Conservation (phyloP, 2,329 filamentous ascomycete genomes). For the Stemphylium beticola region DNA sequence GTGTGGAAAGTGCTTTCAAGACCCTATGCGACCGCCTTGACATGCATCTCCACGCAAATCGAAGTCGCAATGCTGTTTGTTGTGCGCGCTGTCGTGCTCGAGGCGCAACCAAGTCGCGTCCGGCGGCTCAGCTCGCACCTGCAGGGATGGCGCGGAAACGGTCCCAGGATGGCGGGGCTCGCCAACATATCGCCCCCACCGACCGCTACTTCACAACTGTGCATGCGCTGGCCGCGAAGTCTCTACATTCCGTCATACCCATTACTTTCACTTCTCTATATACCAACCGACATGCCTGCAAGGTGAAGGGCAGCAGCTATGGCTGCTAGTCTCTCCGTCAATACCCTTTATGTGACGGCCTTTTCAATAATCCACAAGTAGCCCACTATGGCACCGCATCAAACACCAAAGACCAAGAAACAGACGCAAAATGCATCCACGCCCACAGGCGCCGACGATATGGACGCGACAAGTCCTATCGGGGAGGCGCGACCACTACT, state of each 20-base stretch:
- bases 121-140: constrained; percentile 18
- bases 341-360: constrained; percentile 36
- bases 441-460: constrained; percentile 31
- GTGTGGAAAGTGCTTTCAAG: not conserved
- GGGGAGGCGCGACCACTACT: constrained; percentile 40
- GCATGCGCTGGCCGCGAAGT: constrained; percentile 34
- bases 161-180: constrained; percentile 24
- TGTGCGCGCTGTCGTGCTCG: constrained; percentile 17
- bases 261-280: constrained; percentile 19
- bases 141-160: constrained; percentile 21
- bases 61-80: constrained; percentile 19
- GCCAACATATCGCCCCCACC: constrained; percentile 30
- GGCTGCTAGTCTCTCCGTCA: constrained; percentile 53
- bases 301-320: constrained; percentile 55
- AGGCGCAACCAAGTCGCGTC: constrained; percentile 29
- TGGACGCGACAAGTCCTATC: constrained; percentile 31
- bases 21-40: not conserved
- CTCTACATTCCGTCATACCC: constrained; percentile 26
- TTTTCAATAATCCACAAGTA: constrained; percentile 43
- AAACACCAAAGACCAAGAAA: constrained; percentile 52
- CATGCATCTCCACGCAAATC: not conserved
- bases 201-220: constrained; percentile 22
- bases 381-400: constrained; percentile 55
- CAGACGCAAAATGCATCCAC: constrained; percentile 40
- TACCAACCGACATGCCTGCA: constrained; percentile 42